Evolutionary conservation across 371 early-diverging fungal species (phyloP).

Genomic region (Saksenaea vasiformis): DNA sequence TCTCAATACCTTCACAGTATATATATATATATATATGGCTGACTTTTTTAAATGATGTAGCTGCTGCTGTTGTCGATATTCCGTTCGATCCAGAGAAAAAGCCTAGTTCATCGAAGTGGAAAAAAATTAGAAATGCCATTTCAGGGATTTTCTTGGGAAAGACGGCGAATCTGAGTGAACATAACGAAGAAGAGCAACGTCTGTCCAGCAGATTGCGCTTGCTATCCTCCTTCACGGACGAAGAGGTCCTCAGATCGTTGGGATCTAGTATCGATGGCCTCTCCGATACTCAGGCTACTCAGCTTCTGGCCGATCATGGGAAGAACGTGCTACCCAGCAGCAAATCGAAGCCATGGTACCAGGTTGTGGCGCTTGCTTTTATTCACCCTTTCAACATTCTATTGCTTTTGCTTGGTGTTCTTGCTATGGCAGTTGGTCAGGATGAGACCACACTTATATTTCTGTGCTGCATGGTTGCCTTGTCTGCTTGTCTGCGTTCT

Average conservation of each 20-base stretch:
- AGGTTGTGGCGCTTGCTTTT: conserved; percentile 26
- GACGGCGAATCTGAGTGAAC: neutral
- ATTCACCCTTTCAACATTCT: conserved; percentile 47
- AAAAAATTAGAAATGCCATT: neutral
- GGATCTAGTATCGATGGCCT: neutral
- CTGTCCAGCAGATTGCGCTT: neutral
- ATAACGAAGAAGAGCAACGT: neutral
- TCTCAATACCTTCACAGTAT: no score
- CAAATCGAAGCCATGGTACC: conserved; percentile 26
- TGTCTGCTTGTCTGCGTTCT: conserved; percentile 35
- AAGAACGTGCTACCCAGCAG: conserved; percentile 4
- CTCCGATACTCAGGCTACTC: neutral
- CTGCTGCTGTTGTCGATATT: neutral
- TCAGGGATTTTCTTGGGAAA: neutral
- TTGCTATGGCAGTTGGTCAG: conserved; percentile 18
- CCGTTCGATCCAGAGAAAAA: neutral
- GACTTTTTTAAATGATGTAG: neutral
- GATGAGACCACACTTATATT: conserved; percentile 22
- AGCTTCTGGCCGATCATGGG: conserved; percentile 1
- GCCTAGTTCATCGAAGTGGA: neutral
- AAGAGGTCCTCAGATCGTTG: neutral
- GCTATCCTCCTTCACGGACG: neutral
- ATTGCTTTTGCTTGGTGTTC: conserved; percentile 24
- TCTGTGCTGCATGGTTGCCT: conserved; percentile 34
- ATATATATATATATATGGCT: neutral